Base-by-base conservation (phyloP, 2,329 filamentous ascomycete genomes). In the Fusarium sp. region DNA sequence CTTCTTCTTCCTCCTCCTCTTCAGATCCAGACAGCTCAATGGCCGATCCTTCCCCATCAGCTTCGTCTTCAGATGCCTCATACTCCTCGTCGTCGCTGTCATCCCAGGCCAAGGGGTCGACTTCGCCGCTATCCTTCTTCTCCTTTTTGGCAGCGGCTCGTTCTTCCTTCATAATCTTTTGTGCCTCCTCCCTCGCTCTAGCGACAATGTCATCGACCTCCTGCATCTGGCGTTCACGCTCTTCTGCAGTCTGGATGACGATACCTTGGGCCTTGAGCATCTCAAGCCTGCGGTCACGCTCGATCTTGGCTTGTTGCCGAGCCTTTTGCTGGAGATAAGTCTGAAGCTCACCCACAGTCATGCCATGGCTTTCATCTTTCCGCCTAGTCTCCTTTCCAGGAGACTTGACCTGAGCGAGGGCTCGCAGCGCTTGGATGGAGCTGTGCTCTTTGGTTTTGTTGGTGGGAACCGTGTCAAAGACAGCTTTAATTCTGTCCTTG, bases 161-260 rank as follows among this genome's bases (percentile, higher is more conserved):
- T 76, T 99, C 95, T 44, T 87, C 81, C 68, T 89, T 86, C 75
- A 88, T 89, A 45, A 98, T 88, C 65, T 90, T 88, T 33, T 73
- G 65, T 2, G 89, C 93, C 72, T 98, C 92, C 59, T 87, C 82
- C 53, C 93, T 84, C 17, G 93, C 94, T 69, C 89, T 93, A 43
- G 94, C 89, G 23, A 98, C 85, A 57, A 98, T 84, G 70, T 97
- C 90, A 67, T 98, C 95, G 11, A 97, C 87, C 56, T 93, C 87
- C 53, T 90, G 87, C 74, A 92, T 86, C 72, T 96, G 90, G 31
- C 86, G 85, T 71, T 93, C 90, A 17, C 91, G 87, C 73, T 99
- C 93, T 75, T 97, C 94, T 3, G 88, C 86, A 1, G 91, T 97
- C 73, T 93, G 89, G 15, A 98, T 81, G 21, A 89, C 79, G 23